A percentile compares a stretch with the other conserved stretches of the same genome.
Evolutionary conservation across 495 filamentous ascomycete species (phyloP).

Genomic region (Podospora didyma): DNA sequence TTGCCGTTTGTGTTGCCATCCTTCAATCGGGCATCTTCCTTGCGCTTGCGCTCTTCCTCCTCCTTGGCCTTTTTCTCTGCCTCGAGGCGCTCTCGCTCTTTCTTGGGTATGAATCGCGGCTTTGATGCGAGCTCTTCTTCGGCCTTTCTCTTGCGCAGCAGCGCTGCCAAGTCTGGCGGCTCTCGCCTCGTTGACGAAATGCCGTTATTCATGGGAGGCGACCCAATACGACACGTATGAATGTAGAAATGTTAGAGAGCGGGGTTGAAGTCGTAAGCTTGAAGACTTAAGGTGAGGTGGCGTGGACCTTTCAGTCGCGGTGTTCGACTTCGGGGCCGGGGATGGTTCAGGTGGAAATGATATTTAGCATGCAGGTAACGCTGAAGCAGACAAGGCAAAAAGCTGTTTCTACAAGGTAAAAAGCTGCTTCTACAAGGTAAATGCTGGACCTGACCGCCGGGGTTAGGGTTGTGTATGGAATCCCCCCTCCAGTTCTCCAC

Average conservation of each 20-base stretch:
- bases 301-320: background rate
- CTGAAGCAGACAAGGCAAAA: too few species aligned
- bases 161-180: constrained; percentile 45
- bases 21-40: constrained; percentile 44
- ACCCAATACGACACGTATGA: background rate
- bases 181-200: constrained; percentile 21
- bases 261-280: background rate
- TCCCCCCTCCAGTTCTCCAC: too few species aligned
- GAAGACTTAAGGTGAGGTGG: too few species aligned
- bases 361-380: too few species aligned
- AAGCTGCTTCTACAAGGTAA: too few species aligned
- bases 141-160: constrained; percentile 44
- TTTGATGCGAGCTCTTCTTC: constrained; percentile 49
- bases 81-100: constrained; percentile 79
- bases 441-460: too few species aligned
- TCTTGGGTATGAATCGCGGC: constrained; percentile 91
- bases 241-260: background rate
- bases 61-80: constrained; percentile 83
- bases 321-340: too few species aligned
- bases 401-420: too few species aligned
- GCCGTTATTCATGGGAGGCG: background rate
- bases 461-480: too few species aligned
- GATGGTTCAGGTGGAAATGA: too few species aligned
- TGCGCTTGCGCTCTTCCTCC: constrained; percentile 63
- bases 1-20: constrained; percentile 17